These are phyloP conservation scores for Aspergillus puulaauensis DNA, from an alignment of 2,329 filamentous ascomycete genomes.

Conservation along the genomic window DNA sequence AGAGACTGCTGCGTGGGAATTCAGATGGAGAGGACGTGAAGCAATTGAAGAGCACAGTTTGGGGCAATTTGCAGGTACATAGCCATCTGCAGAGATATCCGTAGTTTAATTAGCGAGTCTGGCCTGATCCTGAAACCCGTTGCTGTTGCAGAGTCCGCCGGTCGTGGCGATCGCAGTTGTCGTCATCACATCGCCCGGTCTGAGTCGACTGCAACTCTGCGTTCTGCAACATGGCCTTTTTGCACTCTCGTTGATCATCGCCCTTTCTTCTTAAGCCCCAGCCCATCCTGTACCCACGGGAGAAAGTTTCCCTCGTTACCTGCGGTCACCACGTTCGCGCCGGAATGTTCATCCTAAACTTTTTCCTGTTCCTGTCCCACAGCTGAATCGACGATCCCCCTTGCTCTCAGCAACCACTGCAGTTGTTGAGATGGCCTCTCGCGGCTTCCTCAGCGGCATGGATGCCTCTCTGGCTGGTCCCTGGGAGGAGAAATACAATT, in stretches of 20 bases:
- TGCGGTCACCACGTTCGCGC: constrained; percentile 2
- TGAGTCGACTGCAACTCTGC: not conserved
- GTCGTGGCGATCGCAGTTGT: not conserved
- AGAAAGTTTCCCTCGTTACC: not conserved
- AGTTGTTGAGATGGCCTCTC: constrained; percentile 24
- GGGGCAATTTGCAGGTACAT: too few species aligned
- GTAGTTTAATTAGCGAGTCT: not conserved
- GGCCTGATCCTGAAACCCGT: not conserved
- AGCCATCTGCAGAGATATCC: too few species aligned
- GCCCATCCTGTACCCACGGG: not conserved
- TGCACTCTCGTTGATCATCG: constrained; percentile 10
- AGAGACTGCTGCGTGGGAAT: not conserved
- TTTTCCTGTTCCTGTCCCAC: constrained; percentile 1
- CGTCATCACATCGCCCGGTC: constrained; percentile 12
- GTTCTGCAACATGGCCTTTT: constrained; percentile 12
- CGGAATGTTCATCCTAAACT: constrained; percentile 16
- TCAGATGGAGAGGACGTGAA: not conserved
- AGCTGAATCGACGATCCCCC: constrained; percentile 8
- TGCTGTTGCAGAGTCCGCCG: not conserved
- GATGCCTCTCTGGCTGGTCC: constrained; percentile 20
- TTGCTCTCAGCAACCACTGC: constrained; percentile 2
- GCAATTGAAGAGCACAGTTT: not conserved
- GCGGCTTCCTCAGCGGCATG: constrained; percentile 21
- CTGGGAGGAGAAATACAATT: constrained; percentile 26
- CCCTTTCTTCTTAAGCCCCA: not conserved